phyloP scores from a whole-genome alignment of 2,329 filamentous ascomycete species.

The Pestalotiopsis sp. region DNA sequence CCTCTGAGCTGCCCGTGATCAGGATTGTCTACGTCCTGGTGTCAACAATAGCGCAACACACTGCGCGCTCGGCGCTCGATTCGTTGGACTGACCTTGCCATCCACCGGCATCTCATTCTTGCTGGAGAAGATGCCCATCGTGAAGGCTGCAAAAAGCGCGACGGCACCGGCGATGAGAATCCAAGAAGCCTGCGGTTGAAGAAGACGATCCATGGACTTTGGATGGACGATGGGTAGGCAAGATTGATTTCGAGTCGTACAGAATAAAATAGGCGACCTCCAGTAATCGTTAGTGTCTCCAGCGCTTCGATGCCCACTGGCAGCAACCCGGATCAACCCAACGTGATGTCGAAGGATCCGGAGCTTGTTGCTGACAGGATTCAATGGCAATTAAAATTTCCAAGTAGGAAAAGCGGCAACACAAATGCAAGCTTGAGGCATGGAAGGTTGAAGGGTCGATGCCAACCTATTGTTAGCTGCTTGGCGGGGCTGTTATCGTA shows the following conservation, averaged over 20 bases:
- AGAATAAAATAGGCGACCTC: no score
- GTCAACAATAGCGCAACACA: neutral
- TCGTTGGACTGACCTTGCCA: slow-evolving; percentile 65
- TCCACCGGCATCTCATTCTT: slow-evolving; percentile 83
- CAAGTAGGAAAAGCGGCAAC: no score
- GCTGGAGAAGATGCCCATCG: slow-evolving; percentile 70
- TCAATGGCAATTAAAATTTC: neutral
- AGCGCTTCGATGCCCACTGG: neutral
- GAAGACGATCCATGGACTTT: slow-evolving; percentile 19
- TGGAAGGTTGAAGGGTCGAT: no score
- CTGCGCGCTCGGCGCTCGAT: neutral
- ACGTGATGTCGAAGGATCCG: neutral
- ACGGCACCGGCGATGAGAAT: slow-evolving; percentile 31
- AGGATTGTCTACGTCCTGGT: slow-evolving; percentile 14
- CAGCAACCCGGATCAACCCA: neutral
- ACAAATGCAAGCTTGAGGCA: no score
- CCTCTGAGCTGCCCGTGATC: slow-evolving; percentile 91
- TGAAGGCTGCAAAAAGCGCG: slow-evolving; percentile 36
- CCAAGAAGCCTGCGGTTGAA: slow-evolving; percentile 17
- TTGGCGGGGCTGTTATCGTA: neutral
- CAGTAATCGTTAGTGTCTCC: no score
- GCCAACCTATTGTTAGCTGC: no score
- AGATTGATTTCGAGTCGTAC: no score
- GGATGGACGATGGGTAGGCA: neutral
- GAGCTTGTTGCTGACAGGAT: slow-evolving; percentile 2